Conservation (phyloP, 2,329 filamentous ascomycete genomes). For the Blumeriella jaapii region DNA sequence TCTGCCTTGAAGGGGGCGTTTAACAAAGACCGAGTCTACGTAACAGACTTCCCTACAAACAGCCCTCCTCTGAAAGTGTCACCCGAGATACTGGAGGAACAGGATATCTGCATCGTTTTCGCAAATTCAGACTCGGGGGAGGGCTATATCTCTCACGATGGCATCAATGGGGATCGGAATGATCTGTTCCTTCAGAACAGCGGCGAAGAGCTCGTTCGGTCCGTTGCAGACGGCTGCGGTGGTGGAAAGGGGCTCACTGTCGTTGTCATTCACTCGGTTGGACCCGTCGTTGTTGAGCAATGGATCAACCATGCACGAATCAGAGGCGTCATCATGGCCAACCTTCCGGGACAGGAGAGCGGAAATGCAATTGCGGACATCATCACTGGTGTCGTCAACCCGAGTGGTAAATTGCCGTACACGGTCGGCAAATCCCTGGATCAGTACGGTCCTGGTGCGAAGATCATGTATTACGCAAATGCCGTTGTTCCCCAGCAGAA, state of each 20-base stretch:
- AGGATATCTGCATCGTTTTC: conserved; percentile 79
- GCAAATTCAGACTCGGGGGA: conserved; percentile 77
- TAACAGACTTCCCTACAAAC: conserved; percentile 48
- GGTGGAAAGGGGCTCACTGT: conserved; percentile 54
- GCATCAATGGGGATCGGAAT: conserved; percentile 69
- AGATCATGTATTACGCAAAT: conserved; percentile 59
- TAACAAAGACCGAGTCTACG: conserved; percentile 44
- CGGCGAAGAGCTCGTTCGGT: conserved; percentile 63
- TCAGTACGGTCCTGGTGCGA: conserved; percentile 65
- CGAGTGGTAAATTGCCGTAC: conserved; percentile 66
- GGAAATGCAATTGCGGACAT: conserved; percentile 73
- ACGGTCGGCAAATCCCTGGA: conserved; percentile 64
- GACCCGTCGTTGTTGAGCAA: conserved; percentile 66
- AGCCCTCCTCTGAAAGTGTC: conserved; percentile 34
- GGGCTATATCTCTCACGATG: conserved; percentile 52
- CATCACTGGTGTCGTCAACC: conserved; percentile 66
- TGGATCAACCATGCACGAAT: conserved; percentile 71
- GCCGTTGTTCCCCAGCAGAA: conserved; percentile 66
- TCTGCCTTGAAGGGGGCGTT: conserved; percentile 53
- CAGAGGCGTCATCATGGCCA: conserved; percentile 71
- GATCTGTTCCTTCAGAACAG: conserved; percentile 63
- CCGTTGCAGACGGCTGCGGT: conserved; percentile 57
- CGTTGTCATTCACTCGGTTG: conserved; percentile 81
- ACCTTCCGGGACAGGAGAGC: conserved; percentile 78
- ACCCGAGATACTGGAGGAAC: conserved; percentile 39